Base-by-base conservation (phyloP, 768 basidiomycete genomes). In the Albatrellus ellisii region DNA sequence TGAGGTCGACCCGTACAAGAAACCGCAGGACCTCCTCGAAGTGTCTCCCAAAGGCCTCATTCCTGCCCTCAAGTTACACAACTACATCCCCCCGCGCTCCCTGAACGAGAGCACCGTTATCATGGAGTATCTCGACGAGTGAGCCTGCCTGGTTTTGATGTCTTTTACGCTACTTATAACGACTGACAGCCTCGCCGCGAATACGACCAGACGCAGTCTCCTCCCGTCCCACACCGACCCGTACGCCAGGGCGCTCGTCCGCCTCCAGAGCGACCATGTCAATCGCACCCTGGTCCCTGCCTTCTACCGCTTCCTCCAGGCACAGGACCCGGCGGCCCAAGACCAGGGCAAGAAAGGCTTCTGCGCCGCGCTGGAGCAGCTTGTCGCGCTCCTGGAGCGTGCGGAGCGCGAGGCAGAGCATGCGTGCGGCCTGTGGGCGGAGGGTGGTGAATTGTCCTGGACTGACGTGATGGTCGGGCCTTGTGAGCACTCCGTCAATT, bases 1-100 rank as follows among this genome's bases (percentile, higher is more conserved):
- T 51, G 83, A 86, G 59, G 79, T 85, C 22, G 79, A 86, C 58
- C 81, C 83, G 15, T 87, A 88, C 64, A 75, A 76, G 60, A 90
- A 88, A 50, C 82, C 86, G 0, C 58, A 73, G 37, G 83, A 84
- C 25, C 70, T 90, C 15, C 65, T 91, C n/a, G 74, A 82, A 27
- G 65, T 86, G 14, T 87, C 84, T 12, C 84, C 86, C 1, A 85
- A 83, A 52, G 85, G 87, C 0, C 68, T 90, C 3, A 83, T 91
- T 1, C 85, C 86, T 0, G 83, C 69, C 0, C 52, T 84, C 22
- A 72, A 67, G 50, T 57, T 86, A 41, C 60, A 75, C 49, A 59
- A 59, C 3, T 73, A 65, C 46, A 56, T 54, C 36, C 78, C 77
- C 0, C 73, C 79, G 0, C 62, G 73, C 26, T 71, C 75, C 0